These are phyloP conservation scores for Aechmea fasciata DNA, from an alignment of 176 grass and related monocot species.

Conservation along the genomic window DNA sequence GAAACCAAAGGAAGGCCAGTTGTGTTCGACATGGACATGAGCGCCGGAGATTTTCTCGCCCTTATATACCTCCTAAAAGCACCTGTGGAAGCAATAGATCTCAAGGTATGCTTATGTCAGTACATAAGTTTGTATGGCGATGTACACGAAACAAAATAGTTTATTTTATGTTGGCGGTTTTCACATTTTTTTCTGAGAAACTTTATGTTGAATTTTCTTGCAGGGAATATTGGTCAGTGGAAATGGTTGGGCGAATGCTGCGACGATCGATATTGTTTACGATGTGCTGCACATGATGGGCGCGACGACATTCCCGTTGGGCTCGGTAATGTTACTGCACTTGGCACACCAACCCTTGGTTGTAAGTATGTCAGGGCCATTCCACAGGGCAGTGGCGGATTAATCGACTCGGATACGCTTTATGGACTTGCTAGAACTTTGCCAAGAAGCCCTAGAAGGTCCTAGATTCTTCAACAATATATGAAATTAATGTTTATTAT, in stretches of 20 bases:
- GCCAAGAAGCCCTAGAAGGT: slow-evolving; percentile 88
- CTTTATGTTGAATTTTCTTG: not conserved
- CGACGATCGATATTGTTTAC: slow-evolving; percentile 71
- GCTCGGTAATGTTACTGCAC: slow-evolving; percentile 54
- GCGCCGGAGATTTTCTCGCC: slow-evolving; percentile 73
- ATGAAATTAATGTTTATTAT: not conserved
- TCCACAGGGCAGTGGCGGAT: slow-evolving; percentile 63
- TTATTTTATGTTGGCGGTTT: not conserved
- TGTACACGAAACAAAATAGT: too few species aligned
- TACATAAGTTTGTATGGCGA: not conserved
- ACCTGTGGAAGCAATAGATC: slow-evolving; percentile 53
- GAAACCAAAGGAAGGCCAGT: slow-evolving; percentile 32
- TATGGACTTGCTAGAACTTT: slow-evolving; percentile 58
- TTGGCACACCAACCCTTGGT: slow-evolving; percentile 44
- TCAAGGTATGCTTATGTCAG: slow-evolving; percentile 39
- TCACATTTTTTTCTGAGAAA: not conserved
- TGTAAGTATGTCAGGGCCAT: slow-evolving; percentile 63
- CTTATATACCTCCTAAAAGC: slow-evolving; percentile 88
- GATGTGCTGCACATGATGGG: slow-evolving; percentile 93
- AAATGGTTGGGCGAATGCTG: slow-evolving; percentile 76
- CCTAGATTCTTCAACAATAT: slow-evolving; percentile 16
- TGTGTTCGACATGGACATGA: slow-evolving; percentile 89
- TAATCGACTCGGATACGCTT: slow-evolving; percentile 76
- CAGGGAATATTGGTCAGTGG: slow-evolving; percentile 68
- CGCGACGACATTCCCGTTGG: slow-evolving; percentile 86